Percentiles rank a stretch among this genome's conserved stretches.
phyloP scores from a whole-genome alignment of 495 filamentous ascomycete species.

The Aspergillus bridgeri region DNA sequence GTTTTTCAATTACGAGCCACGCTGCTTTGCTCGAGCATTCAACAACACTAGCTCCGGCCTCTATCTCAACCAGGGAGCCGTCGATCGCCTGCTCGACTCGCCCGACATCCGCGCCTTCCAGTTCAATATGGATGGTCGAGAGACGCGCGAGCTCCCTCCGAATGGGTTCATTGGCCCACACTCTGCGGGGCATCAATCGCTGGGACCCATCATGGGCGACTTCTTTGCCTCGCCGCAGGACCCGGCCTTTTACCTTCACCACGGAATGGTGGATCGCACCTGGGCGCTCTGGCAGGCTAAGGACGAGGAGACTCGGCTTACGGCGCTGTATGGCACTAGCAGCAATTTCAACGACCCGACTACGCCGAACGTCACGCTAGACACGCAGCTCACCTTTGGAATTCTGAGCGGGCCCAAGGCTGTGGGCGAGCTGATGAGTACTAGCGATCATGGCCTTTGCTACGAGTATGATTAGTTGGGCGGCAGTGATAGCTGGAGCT shows the following conservation, averaged over 20 bases:
- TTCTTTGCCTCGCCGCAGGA: conserved; percentile 39
- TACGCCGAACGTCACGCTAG: conserved; percentile 18
- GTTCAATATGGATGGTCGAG: not conserved
- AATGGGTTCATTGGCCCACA: conserved; percentile 20
- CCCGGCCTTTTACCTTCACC: conserved; percentile 57
- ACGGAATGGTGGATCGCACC: conserved; percentile 52
- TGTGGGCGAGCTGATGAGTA: conserved; percentile 30
- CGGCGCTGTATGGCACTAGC: conserved; percentile 28
- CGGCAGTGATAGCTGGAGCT: not conserved
- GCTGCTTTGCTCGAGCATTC: not conserved
- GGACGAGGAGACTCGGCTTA: conserved; percentile 13
- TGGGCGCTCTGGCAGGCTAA: conserved; percentile 55
- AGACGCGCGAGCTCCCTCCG: conserved; percentile 13
- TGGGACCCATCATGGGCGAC: conserved; percentile 27
- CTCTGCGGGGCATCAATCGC: conserved; percentile 26
- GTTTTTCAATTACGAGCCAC: conserved; percentile 1
- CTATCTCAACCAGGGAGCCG: not conserved
- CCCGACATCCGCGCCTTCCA: not conserved
- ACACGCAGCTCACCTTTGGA: conserved; percentile 29
- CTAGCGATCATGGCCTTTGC: conserved; percentile 14
- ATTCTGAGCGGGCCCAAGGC: conserved; percentile 18
- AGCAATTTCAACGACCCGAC: conserved; percentile 23
- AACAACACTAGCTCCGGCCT: not conserved
- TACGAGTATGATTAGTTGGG: conserved; percentile 15
- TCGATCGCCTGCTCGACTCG: not conserved